Base-by-base conservation (phyloP, 2,329 filamentous ascomycete species). In the Hypoxylon sp. region DNA sequence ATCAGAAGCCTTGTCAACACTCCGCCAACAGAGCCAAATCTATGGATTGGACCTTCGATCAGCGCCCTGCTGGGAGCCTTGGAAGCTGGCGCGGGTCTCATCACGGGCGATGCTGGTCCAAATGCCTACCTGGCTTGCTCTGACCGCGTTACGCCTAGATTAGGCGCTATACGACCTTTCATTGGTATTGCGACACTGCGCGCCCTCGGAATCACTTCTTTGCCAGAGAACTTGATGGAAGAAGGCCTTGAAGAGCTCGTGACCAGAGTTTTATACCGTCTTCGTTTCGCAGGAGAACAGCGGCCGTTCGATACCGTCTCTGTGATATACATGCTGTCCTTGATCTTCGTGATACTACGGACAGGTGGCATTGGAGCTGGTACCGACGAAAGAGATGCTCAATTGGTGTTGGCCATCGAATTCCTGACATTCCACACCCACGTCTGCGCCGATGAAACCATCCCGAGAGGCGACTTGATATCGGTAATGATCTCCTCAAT, bases 261-360 rank as follows among this genome's bases (percentile, higher is more conserved):
- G 11, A 97, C 95, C 2, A 88, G 96, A 77, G 89, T 98, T 1
- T 82, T 99, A 4, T 98, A 98, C 78, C 90, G 95, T 49, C 82
- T 99, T 55, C 91, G 94, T 14, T 97, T 97, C 77, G 87, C 94
- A 36, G 91, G 92, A 54, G 96, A 98, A 76, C 95, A 98, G 77
- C 88, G 94, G n/a, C 93, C 95, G 0, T 93, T 99, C 71, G 96
- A 99, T 76, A 84, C 88, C 2, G 90, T 96, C 3, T 95, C 95
- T 0, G 82, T 98, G 22, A 93, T 92, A 61, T 99, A 98, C 76
- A 88, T 93, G 52, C 82, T 98, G 28, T 93, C 95, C 0, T 83
- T 99, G 14, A 80, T 97, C 2, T 89, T 97, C 71, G 80, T 92
- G 18, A 86, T 98, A 16, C 84, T 99, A 18, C 87, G 88, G 63